Evolutionary conservation across 116 monocot genomes (phyloP).

Genomic region (Papilionanthe hybrid): DNA sequence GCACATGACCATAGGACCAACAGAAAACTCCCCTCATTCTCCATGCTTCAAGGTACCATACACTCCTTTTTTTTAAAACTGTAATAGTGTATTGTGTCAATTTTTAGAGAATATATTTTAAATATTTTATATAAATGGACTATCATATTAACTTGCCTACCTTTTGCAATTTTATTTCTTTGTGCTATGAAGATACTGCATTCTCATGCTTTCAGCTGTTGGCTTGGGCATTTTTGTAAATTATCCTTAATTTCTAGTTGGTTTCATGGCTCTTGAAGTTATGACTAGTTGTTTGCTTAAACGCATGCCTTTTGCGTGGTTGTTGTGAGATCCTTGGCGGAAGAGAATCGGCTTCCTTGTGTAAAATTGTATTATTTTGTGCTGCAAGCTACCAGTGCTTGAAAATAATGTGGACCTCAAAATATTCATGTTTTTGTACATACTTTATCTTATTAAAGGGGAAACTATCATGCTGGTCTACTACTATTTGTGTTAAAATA

Average conservation of each 20-base stretch:
- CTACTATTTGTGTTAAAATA: too few relatives aligned
- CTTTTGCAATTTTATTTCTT: too few relatives aligned
- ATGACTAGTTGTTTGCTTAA: background rate
- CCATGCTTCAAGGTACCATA: conserved; percentile 58
- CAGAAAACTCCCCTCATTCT: conserved; percentile 24
- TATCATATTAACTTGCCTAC: too few relatives aligned
- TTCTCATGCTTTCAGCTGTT: too few relatives aligned
- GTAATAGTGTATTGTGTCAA: background rate
- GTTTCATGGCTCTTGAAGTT: background rate
- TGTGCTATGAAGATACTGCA: too few relatives aligned
- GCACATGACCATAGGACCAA: conserved; percentile 46
- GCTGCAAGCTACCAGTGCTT: too few relatives aligned
- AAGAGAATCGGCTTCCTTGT: too few relatives aligned
- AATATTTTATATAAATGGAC: background rate
- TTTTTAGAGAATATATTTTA: background rate
- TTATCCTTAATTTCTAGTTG: too few relatives aligned
- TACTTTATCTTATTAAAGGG: background rate
- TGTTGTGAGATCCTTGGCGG: too few relatives aligned
- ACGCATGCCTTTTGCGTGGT: background rate
- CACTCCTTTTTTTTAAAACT: background rate
- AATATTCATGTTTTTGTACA: background rate
- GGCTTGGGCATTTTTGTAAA: too few relatives aligned
- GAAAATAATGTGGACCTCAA: background rate
- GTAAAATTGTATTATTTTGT: too few relatives aligned
- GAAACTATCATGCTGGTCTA: too few relatives aligned